Evolutionary conservation across 306 rosid species (phyloP).

Genomic region (Trichosanthes truncata): DNA sequence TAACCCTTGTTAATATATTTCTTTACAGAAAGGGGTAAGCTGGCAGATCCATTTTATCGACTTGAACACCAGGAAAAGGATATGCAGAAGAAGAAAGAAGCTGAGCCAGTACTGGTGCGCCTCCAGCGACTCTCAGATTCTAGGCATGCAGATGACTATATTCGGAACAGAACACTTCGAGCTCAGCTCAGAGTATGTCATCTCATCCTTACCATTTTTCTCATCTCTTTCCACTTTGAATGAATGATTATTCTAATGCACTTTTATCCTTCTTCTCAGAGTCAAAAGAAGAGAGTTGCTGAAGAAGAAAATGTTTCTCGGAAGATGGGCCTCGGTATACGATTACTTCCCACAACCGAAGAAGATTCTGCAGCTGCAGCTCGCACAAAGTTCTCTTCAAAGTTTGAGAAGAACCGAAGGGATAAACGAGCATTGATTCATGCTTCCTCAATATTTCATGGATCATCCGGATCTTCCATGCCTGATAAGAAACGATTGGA

Average conservation of each 20-base stretch:
- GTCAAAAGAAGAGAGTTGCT: slow-evolving; percentile 84
- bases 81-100: slow-evolving; percentile 80
- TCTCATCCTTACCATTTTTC: slow-evolving; percentile 11
- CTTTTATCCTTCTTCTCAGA: slow-evolving; percentile 33
- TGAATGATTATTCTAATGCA: neutral
- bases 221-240: slow-evolving; percentile 2
- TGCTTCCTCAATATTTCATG: slow-evolving; percentile 50
- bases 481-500: slow-evolving; percentile 40
- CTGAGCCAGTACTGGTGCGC: slow-evolving; percentile 74
- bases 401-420: slow-evolving; percentile 55
- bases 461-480: slow-evolving; percentile 29
- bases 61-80: slow-evolving; percentile 90
- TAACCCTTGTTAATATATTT: neutral
- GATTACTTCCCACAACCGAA: slow-evolving; percentile 58
- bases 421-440: slow-evolving; percentile 67
- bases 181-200: slow-evolving; percentile 64
- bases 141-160: slow-evolving; percentile 71
- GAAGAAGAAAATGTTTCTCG: slow-evolving; percentile 65
- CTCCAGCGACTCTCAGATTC: slow-evolving; percentile 68
- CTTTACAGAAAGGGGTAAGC: slow-evolving; percentile 63
- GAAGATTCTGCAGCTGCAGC: slow-evolving; percentile 56
- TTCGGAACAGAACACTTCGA: slow-evolving; percentile 58
- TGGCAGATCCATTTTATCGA: slow-evolving; percentile 91
- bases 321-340: slow-evolving; percentile 59
- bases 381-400: slow-evolving; percentile 43